Conservation (phyloP, 805 yeast genomes). For the Sugiyamaella chiloensis region DNA sequence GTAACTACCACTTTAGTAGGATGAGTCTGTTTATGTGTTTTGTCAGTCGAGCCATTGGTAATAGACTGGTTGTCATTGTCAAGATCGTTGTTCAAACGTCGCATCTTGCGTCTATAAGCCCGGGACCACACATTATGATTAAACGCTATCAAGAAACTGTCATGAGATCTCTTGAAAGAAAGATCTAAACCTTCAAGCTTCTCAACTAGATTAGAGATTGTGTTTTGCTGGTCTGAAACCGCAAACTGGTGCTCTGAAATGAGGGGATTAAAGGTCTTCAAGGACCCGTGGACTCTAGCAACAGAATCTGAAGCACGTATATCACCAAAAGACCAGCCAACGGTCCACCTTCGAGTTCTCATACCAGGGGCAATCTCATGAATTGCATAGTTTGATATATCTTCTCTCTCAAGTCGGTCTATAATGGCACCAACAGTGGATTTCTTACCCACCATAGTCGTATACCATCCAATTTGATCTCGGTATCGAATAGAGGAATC, state of each 20-base stretch:
- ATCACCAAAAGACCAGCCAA: conserved; percentile 37
- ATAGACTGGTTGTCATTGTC: not conserved
- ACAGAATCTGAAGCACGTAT: conserved; percentile 6
- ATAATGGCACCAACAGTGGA: conserved; percentile 15
- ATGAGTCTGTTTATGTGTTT: not conserved
- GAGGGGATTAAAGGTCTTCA: not conserved
- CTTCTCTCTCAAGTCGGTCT: conserved; percentile 6
- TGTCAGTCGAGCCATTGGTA: too few relatives aligned
- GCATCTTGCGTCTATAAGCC: conserved; percentile 15
- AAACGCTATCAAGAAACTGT: not conserved
- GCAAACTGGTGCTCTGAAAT: not conserved
- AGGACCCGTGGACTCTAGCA: not conserved
- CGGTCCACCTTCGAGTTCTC: conserved; percentile 37
- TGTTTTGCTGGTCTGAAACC: too few relatives aligned
- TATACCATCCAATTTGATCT: conserved; percentile 36
- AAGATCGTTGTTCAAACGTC: not conserved
- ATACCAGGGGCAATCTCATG: conserved; percentile 31
- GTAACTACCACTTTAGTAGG: not conserved
- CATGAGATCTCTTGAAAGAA: not conserved
- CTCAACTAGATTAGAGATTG: too few relatives aligned
- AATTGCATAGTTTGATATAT: conserved; percentile 30
- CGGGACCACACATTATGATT: conserved; percentile 22
- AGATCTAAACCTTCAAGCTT: not conserved
- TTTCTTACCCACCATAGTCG: conserved; percentile 39
- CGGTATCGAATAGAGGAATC: conserved; percentile 28